Base-by-base conservation (phyloP, 1,139 yeast genomes). In the Hansenula lynferdii region DNA sequence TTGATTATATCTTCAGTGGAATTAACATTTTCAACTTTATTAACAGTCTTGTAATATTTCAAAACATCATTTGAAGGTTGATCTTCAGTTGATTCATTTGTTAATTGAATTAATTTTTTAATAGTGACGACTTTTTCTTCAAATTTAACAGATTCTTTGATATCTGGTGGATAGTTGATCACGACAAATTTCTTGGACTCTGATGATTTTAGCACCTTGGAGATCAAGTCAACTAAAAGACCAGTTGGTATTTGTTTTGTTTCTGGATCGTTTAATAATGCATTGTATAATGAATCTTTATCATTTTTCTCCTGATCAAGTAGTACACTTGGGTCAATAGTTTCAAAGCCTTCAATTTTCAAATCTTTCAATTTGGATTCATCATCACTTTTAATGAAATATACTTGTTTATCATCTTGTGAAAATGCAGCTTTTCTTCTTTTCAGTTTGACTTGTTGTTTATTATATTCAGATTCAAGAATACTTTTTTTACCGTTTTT, bases 31-130 rank as follows among this genome's bases (percentile, higher is more conserved):
- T 26, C 24, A 1, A 59, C 62, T 53, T 75, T 77, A 29, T 69
- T 72, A 12, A 78, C 84, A 19, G 80, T 75, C 21, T 69, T 70
- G 49, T 75, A 78, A 56, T 79, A 79, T 15, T 75, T 79, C 31
- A 67, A 62, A 15, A 77, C 60, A 19, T 65, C 69, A 8, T 52
- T n/a, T n/a, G n/a, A n/a, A n/a, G n/a, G n/a, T n/a, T n/a, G 57
- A 12, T 55, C 50, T 2, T 29, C 40, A 6, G 37, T 29, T 6
- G 25, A 27, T 10, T 59, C 48, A 2, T 61, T 57, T 16, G 68
- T 49, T 17, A 69, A 50, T 20, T 31, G 21, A 14, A 50, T 34
- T 14, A 49, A 38, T 2, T 65, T 64, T 42, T 64, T 64, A 26
- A 72, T 58, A 21, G 69, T 69, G 6, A 77, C 72, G 11, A 52